Evolutionary conservation across 495 filamentous ascomycete species (phyloP).

Genomic region (Baudoinia panamericana): DNA sequence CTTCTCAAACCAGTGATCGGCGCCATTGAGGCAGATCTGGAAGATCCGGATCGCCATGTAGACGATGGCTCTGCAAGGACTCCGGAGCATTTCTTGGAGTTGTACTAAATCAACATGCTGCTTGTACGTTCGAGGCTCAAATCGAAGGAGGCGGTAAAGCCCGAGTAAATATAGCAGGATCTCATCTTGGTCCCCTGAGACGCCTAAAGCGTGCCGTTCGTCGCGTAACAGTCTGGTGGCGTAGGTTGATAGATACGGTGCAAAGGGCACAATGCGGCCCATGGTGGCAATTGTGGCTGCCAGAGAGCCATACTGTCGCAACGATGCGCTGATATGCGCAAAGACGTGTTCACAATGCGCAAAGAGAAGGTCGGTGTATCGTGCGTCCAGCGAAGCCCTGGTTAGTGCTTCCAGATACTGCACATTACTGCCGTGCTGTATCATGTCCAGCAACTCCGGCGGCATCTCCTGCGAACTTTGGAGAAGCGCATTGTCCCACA

Average conservation of each 20-base stretch:
- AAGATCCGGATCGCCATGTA: conserved; percentile 74
- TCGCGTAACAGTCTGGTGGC: conserved; percentile 28
- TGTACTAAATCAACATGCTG: conserved; percentile 47
- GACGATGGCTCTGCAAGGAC: conserved; percentile 46
- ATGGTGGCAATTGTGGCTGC: conserved; percentile 55
- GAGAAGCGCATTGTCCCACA: conserved; percentile 19
- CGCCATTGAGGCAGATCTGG: conserved; percentile 62
- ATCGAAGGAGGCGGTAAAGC: conserved; percentile 61
- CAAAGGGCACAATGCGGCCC: conserved; percentile 64
- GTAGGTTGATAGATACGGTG: conserved; percentile 50
- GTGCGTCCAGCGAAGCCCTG: conserved; percentile 49
- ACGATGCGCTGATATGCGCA: conserved; percentile 67
- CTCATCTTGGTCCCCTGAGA: background rate
- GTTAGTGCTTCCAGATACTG: conserved; percentile 60
- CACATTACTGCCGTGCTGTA: conserved; percentile 47
- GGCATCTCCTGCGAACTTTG: conserved; percentile 27
- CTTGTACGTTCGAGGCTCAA: conserved; percentile 53
- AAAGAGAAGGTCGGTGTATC: conserved; percentile 55
- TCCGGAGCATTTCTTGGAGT: conserved; percentile 53
- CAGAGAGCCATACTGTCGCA: conserved; percentile 40
- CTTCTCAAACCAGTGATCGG: conserved; percentile 60
- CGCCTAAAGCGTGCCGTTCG: conserved; percentile 2
- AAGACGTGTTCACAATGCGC: conserved; percentile 55
- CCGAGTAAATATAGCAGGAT: conserved; percentile 43
- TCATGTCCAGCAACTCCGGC: conserved; percentile 48